Base-by-base conservation (phyloP, 2,329 filamentous ascomycete species). In the Arthroderma sp. region DNA sequence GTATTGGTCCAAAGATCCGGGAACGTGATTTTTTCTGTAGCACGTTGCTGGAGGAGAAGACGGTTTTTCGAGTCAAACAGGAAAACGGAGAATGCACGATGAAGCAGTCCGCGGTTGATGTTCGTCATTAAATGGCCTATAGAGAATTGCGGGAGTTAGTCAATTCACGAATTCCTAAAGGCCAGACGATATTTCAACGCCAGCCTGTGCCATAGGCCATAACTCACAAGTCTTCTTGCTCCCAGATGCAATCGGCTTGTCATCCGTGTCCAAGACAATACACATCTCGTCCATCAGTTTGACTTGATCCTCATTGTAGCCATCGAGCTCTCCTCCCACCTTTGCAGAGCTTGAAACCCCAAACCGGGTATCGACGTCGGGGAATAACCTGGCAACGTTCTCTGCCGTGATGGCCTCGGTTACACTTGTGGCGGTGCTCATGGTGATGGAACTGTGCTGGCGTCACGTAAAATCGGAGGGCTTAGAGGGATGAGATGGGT, bases 1-100 rank as follows among this genome's bases (percentile, higher is more conserved):
- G 93, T 98, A 76, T 98, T 98, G 62, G 93, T 98, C 93, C 93
- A 98, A 86, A 96, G 91, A 71, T 95, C 89, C 53, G 93, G 91
- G 76, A 98, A 98, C 5, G 93, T 98, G 70, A 98, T 98, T 79
- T 98, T 98, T 77, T 97, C 91, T 41, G 84, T 78, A 28, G 93
- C 93, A 64, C 93, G 87, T 78, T 97, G 93, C 76, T 98, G 93
- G 55, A 98, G 83, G 47, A 98, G 86, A 60, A 97, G 79, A 66
- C 90, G 86, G 73, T 96, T 94, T 70, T 93, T 81, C 61, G 88
- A 86, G 76, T 97, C 89, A 79, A 98, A 98, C 64, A 98, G 84
- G 77, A 98, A 98, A 65, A 94, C 88, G 59, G 91, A 97, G 74
- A 98, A 98, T 62, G 93, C 93, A 60, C 93, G 89, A 78, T 98